Conservation (phyloP, 179 eudicot species). For the Heliamphora ciliata region DNA sequence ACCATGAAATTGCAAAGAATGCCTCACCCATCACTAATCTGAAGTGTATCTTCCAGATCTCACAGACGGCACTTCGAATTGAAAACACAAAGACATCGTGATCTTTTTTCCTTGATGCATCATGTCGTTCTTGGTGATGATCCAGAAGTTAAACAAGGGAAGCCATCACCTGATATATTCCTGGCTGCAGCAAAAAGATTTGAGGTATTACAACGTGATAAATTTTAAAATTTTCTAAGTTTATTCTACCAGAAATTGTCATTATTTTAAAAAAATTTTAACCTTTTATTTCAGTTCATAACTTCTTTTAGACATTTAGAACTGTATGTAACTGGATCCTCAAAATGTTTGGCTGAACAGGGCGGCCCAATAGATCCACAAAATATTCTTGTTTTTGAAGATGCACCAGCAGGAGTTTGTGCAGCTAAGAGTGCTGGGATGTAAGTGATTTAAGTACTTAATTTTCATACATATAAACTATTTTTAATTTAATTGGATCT, state of each 20-base stretch:
- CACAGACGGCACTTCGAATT: slow-evolving; percentile 70
- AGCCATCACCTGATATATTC: slow-evolving; percentile 89
- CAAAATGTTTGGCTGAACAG: slow-evolving; percentile 32
- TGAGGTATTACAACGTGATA: slow-evolving; percentile 41
- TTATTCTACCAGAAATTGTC: background rate
- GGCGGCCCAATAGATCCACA: slow-evolving; percentile 66
- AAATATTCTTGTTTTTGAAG: slow-evolving; percentile 78
- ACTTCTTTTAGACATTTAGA: background rate
- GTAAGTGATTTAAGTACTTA: slow-evolving; percentile 39
- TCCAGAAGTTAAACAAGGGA: slow-evolving; percentile 93
- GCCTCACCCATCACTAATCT: slow-evolving; percentile 16
- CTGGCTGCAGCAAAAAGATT: slow-evolving; percentile 87
- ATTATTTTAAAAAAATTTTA: background rate
- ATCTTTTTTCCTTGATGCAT: slow-evolving; percentile 83
- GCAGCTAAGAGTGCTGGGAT: slow-evolving; percentile 95
- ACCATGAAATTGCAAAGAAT: slow-evolving; percentile 11
- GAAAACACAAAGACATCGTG: slow-evolving; percentile 75
- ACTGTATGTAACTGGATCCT: slow-evolving; percentile 3
- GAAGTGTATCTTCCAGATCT: slow-evolving; percentile 38
- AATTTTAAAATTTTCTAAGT: background rate
- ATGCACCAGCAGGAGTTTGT: slow-evolving; percentile 81
- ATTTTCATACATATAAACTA: background rate
- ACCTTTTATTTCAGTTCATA: background rate
- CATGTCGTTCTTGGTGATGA: slow-evolving; percentile 91
- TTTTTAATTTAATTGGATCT: background rate